These are phyloP conservation scores for Cudoniella acicularis DNA, from an alignment of 495 filamentous ascomycete genomes.

Conservation along the genomic window DNA sequence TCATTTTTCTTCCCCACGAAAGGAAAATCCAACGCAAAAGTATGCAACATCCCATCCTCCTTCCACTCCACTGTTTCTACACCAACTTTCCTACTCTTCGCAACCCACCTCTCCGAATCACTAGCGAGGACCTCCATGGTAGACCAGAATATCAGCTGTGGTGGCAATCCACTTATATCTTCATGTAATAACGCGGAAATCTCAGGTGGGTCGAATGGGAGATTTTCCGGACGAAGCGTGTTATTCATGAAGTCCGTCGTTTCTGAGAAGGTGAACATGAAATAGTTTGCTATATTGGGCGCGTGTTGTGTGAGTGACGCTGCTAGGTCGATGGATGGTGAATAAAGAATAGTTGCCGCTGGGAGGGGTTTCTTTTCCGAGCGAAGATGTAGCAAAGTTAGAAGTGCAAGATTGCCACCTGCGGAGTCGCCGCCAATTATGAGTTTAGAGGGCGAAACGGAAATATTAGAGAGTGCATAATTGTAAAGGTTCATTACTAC, in stretches of 20 bases:
- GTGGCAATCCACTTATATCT: not conserved
- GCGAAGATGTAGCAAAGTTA: not conserved
- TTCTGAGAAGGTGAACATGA: not conserved
- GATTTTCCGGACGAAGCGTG: not conserved
- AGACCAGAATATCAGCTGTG: not conserved
- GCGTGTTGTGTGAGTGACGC: not conserved
- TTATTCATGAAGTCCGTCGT: not conserved
- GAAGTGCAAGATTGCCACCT: not conserved
- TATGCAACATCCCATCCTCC: not conserved
- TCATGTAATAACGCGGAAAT: not conserved
- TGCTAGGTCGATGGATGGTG: not conserved
- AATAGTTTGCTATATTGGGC: not conserved
- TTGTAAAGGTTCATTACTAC: not conserved
- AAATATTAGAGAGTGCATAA: not conserved
- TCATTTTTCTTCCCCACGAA: not conserved
- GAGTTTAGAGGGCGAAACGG: not conserved
- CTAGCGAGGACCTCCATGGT: not conserved
- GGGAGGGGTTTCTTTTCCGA: not conserved
- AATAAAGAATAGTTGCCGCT: not conserved
- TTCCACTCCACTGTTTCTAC: not conserved
- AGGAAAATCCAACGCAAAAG: not conserved
- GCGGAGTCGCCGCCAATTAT: not conserved
- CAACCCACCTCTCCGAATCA: not conserved
- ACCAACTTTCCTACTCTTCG: not conserved
- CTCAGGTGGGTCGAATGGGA: not conserved